These are phyloP conservation scores for Noccaea bulbosa DNA, from an alignment of 345 rosid genomes.

Conservation along the genomic window DNA sequence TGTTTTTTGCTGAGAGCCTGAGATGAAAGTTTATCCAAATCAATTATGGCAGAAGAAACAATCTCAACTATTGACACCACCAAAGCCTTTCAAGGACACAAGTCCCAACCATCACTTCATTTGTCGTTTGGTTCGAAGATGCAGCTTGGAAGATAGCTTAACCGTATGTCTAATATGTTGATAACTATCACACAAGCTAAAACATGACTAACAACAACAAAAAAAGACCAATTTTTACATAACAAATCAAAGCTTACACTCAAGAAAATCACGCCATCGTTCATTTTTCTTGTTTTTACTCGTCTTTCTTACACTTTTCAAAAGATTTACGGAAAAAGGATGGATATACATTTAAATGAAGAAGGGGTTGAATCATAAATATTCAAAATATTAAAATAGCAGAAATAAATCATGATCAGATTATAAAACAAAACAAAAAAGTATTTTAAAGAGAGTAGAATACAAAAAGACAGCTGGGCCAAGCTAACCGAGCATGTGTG, in stretches of 20 bases:
- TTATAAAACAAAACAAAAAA: background rate
- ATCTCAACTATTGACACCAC: background rate
- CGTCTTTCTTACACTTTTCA: background rate
- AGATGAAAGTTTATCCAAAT: background rate
- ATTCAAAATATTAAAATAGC: conserved; percentile 1
- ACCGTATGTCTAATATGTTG: background rate
- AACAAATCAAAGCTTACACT: conserved; percentile 4
- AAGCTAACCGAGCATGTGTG: conserved; percentile 35
- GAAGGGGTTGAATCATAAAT: conserved; percentile 2
- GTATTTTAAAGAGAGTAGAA: background rate
- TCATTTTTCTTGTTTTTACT: background rate
- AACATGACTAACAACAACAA: background rate
- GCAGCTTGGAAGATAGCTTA: background rate
- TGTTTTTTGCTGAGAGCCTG: background rate
- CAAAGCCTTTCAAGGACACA: background rate
- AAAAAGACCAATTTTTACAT: background rate
- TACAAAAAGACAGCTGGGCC: conserved; percentile 26
- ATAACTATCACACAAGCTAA: conserved; percentile 2
- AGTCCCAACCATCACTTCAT: background rate
- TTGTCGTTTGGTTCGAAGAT: conserved; percentile 1
- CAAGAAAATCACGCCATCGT: background rate
- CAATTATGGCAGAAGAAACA: background rate
- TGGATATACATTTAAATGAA: conserved; percentile 2
- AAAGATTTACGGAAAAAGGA: background rate
- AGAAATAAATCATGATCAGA: background rate